Conservation (phyloP, 805 yeast species). For the Schizosaccharomyces lindneri region DNA sequence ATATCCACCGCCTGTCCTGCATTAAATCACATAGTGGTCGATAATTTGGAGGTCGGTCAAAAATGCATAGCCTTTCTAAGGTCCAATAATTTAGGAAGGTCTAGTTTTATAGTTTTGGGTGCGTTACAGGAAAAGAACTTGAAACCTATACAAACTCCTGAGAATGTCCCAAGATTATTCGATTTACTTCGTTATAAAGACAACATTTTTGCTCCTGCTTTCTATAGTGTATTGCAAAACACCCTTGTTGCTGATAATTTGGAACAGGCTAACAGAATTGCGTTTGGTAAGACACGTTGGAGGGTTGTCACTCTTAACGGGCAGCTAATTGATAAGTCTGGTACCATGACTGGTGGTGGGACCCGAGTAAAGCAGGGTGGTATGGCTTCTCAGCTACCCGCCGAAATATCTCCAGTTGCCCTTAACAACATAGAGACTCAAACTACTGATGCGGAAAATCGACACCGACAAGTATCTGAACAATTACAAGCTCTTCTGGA, state of each 20-base stretch:
- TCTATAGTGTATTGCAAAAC: conserved; percentile 63
- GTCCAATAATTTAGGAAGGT: conserved; percentile 64
- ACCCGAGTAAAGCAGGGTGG: conserved; percentile 38
- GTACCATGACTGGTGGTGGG: conserved; percentile 96
- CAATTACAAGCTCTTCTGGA: neutral
- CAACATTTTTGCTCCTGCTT: conserved; percentile 55
- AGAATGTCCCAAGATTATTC: conserved; percentile 52
- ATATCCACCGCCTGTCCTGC: conserved; percentile 86
- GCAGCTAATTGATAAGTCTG: conserved; percentile 70
- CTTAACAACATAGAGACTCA: neutral
- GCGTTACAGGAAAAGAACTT: conserved; percentile 43
- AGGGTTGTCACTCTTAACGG: conserved; percentile 88
- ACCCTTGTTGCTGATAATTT: conserved; percentile 67
- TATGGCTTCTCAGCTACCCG: conserved; percentile 24
- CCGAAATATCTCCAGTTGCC: neutral
- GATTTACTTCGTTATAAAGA: conserved; percentile 54
- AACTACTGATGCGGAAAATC: neutral
- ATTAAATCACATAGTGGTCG: conserved; percentile 81
- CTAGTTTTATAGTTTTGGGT: conserved; percentile 58
- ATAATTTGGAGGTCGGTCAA: conserved; percentile 44
- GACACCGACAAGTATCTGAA: neutral
- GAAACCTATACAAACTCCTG: conserved; percentile 40
- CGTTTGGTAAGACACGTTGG: conserved; percentile 57
- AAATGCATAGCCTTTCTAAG: conserved; percentile 63
- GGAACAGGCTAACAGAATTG: conserved; percentile 62